phyloP scores from a whole-genome alignment of 2,329 filamentous ascomycete genomes.

The Thermomyces lanuginosus region DNA sequence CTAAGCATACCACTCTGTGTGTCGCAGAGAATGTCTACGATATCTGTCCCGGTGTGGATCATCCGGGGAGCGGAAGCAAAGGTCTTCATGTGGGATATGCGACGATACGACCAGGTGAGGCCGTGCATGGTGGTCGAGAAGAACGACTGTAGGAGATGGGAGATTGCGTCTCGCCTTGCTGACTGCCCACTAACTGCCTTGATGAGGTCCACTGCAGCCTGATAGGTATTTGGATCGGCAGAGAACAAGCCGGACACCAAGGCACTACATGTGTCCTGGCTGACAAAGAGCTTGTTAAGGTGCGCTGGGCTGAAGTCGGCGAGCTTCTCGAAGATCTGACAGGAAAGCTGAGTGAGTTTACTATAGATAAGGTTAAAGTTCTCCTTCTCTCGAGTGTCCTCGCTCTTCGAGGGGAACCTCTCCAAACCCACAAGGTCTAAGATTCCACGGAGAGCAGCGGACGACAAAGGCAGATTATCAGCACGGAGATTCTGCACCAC shows the following conservation, averaged over 20 bases:
- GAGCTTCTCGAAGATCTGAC: conserved; percentile 59
- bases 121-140: conserved; percentile 41
- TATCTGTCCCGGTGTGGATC: conserved; percentile 45
- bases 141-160: conserved; percentile 41
- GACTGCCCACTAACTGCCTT: conserved; percentile 64
- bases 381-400: conserved; percentile 37
- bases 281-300: conserved; percentile 52
- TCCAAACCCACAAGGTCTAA: conserved; percentile 59
- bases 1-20: conserved; percentile 47
- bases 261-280: conserved; percentile 51
- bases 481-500: conserved; percentile 53
- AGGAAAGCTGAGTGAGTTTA: conserved; percentile 46
- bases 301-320: conserved; percentile 57
- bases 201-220: conserved; percentile 64
- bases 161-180: conserved; percentile 43
- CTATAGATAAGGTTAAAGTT: conserved; percentile 63
- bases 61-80: conserved; percentile 45
- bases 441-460: conserved; percentile 54
- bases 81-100: conserved; percentile 39
- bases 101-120: conserved; percentile 39
- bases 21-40: conserved; percentile 48
- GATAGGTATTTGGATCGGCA: conserved; percentile 60
- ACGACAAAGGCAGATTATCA: conserved; percentile 55
- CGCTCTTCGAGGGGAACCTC: conserved; percentile 42
- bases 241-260: conserved; percentile 69